Conservation (phyloP, 1,139 yeast genomes). For the Suhomyces bribrorum region DNA sequence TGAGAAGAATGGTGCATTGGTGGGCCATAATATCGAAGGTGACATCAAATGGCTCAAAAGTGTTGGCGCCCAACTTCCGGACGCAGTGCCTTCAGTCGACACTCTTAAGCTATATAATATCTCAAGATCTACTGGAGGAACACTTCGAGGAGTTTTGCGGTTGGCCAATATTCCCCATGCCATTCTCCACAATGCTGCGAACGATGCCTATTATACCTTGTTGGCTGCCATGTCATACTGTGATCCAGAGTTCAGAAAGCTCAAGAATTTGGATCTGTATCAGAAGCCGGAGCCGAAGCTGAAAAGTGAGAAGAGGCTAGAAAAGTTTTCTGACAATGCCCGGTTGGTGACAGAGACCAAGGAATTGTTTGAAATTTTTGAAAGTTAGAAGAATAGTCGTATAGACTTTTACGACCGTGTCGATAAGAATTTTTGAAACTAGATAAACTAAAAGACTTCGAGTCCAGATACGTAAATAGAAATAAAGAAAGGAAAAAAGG, state of each 20-base stretch:
- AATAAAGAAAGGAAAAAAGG: neutral
- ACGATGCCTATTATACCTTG: constrained; percentile 31
- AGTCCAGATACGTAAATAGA: too few relatives aligned
- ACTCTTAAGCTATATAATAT: constrained; percentile 19
- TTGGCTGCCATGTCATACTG: constrained; percentile 26
- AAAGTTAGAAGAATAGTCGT: neutral
- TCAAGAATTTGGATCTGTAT: constrained; percentile 18
- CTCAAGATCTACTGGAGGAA: constrained; percentile 20
- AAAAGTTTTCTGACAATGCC: constrained; percentile 17
- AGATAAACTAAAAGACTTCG: neutral
- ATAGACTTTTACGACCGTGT: too few relatives aligned
- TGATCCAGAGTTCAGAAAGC: constrained; percentile 23
- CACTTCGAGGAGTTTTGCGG: constrained; percentile 23
- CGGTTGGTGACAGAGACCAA: constrained; percentile 2
- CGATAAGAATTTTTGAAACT: too few relatives aligned
- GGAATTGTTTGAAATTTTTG: neutral
- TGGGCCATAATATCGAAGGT: constrained; percentile 25
- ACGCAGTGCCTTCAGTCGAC: constrained; percentile 19
- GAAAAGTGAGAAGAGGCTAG: constrained; percentile 13
- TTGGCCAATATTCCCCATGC: constrained; percentile 24
- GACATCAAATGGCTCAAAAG: constrained; percentile 25
- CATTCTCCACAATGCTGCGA: constrained; percentile 29
- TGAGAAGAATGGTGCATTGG: constrained; percentile 19
- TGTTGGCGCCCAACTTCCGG: constrained; percentile 18
- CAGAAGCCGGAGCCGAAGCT: constrained; percentile 10